A percentile compares a stretch with the other conserved stretches of the same genome.
These are phyloP conservation scores for Bothriochloa decipiens DNA, from an alignment of 176 grass and related monocot species.

Conservation along the genomic window DNA sequence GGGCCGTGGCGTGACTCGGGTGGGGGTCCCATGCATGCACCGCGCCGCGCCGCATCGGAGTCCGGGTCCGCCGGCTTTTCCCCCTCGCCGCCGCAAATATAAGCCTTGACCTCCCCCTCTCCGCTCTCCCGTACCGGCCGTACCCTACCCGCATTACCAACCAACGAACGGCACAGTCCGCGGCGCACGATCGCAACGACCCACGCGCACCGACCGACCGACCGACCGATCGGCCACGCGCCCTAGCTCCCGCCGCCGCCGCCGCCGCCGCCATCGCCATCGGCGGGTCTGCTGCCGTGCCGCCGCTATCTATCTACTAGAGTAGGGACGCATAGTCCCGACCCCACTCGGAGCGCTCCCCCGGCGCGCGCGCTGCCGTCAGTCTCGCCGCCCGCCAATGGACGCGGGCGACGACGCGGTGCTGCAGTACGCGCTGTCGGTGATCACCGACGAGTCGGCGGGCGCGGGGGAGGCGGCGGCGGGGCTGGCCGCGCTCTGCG, in stretches of 20 bases:
- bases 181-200: too few relatives aligned
- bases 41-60: too few relatives aligned
- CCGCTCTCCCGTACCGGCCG: too few relatives aligned
- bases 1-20: too few relatives aligned
- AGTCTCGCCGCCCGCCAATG: not conserved
- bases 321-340: too few relatives aligned
- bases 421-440: constrained; percentile 16
- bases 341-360: too few relatives aligned
- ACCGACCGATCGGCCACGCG: not conserved
- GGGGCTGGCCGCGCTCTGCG: constrained; percentile 43
- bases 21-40: too few relatives aligned
- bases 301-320: not conserved
- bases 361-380: not conserved
- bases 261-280: not conserved
- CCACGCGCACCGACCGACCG: not conserved
- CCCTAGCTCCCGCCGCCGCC: not conserved
- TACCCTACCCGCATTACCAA: not conserved
- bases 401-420: not conserved
- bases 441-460: not conserved
- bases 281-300: not conserved
- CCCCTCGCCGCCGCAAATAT: not conserved
- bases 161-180: not conserved
- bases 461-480: not conserved
- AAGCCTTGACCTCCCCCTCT: too few relatives aligned
- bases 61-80: not conserved